Evolutionary conservation across 139 green algal species (phyloP).

Genomic region (Diplosphaera chodatii): DNA sequence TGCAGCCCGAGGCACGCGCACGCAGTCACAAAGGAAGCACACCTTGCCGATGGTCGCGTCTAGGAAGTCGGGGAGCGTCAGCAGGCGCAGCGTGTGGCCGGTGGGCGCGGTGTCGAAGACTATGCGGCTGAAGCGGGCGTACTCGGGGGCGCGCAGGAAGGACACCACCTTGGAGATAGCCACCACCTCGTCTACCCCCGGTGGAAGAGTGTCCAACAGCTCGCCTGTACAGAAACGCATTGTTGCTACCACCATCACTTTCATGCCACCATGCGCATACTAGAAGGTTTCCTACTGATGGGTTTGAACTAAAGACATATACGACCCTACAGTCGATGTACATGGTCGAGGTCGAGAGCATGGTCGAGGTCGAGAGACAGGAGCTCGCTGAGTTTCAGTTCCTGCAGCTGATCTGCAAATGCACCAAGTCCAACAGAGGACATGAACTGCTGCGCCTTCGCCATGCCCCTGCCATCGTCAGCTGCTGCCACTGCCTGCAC

Average conservation of each 20-base stretch:
- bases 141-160: conserved; percentile 77
- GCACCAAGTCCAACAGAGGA: conserved; percentile 67
- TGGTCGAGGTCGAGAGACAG: too few species aligned
- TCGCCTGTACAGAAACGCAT: conserved; percentile 71
- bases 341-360: too few species aligned
- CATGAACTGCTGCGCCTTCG: conserved; percentile 65
- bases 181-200: conserved; percentile 89
- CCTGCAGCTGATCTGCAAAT: conserved; percentile 72
- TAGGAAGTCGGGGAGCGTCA: conserved; percentile 95
- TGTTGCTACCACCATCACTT: too few species aligned
- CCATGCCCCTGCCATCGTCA: conserved; percentile 31
- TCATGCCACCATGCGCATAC: too few species aligned
- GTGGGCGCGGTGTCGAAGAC: conserved; percentile 98
- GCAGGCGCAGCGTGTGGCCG: conserved; percentile 93
- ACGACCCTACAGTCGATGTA: too few species aligned
- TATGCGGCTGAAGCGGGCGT: conserved; percentile 85
- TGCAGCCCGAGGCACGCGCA: too few species aligned
- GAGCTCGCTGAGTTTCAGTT: conserved; percentile 60
- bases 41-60: conserved; percentile 77
- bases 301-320: too few species aligned
- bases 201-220: conserved; percentile 94
- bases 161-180: conserved; percentile 91
- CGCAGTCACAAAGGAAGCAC: too few species aligned
- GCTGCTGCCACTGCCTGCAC: conserved; percentile 23
- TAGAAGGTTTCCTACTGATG: too few species aligned